These are phyloP conservation scores for Arthrinium puccinioides DNA, from an alignment of 2,329 filamentous ascomycete species.

Conservation along the genomic window DNA sequence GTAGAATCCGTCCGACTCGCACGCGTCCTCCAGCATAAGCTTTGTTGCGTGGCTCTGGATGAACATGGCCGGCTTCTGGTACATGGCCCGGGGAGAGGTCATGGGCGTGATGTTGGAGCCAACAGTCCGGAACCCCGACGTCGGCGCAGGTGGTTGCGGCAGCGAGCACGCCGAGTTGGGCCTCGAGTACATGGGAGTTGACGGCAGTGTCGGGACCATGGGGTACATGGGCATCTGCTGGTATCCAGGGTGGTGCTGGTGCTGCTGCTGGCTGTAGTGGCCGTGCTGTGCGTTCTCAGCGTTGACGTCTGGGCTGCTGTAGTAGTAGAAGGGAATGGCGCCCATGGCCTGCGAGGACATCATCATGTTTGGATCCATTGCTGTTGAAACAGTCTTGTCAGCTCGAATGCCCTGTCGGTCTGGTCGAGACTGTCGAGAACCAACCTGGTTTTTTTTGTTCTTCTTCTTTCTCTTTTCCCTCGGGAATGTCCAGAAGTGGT, in stretches of 20 bases:
- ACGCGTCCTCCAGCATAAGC: constrained; percentile 61
- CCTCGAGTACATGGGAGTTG: constrained; percentile 57
- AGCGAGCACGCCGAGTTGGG: constrained; percentile 61
- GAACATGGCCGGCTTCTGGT: constrained; percentile 66
- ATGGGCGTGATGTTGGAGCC: constrained; percentile 65
- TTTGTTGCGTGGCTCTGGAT: constrained; percentile 26
- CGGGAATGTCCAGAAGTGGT: no score
- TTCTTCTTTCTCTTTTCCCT: no score
- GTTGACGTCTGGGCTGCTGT: constrained; percentile 74
- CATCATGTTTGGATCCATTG: constrained; percentile 61
- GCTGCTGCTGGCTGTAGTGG: constrained; percentile 65
- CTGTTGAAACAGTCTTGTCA: constrained; percentile 18
- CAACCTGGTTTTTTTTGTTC: no score
- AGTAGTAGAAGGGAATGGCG: constrained; percentile 79
- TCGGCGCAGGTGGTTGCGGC: constrained; percentile 43
- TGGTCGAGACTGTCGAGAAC: constrained; percentile 9
- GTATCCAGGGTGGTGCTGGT: constrained; percentile 42
- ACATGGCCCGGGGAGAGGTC: constrained; percentile 66
- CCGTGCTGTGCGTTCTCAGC: constrained; percentile 67
- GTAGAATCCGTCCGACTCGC: constrained; percentile 55
- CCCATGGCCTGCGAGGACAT: constrained; percentile 53
- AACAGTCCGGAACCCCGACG: constrained; percentile 48
- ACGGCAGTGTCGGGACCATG: constrained; percentile 50
- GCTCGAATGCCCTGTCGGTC: background rate
- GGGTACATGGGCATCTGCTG: constrained; percentile 47